Evolutionary conservation across 2,329 filamentous ascomycete species (phyloP).

Genomic region (Trichophyton rubrum): DNA sequence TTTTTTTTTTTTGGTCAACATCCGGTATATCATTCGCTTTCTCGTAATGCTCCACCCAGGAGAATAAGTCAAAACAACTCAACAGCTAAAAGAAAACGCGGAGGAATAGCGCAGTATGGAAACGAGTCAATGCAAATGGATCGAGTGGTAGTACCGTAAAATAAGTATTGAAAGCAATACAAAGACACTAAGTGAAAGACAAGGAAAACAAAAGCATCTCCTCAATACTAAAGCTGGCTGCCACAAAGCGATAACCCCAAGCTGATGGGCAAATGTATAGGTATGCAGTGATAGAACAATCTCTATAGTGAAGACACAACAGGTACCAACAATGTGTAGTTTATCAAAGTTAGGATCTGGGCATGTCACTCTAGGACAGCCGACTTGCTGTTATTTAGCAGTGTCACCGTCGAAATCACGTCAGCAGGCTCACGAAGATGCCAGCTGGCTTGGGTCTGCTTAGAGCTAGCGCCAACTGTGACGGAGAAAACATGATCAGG

Average conservation of each 20-base stretch:
- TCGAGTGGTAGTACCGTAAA: neutral
- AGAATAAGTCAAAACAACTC: neutral
- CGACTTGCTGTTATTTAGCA: constrained; percentile 37
- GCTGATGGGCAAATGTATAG: neutral
- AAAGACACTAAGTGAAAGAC: neutral
- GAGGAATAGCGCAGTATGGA: neutral
- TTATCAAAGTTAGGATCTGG: neutral
- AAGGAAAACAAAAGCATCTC: neutral
- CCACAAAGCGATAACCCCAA: neutral
- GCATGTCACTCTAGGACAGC: neutral
- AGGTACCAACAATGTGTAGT: neutral
- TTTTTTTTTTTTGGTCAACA: neutral
- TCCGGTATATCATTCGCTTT: neutral
- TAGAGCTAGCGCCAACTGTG: constrained; percentile 81
- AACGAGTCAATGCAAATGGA: neutral
- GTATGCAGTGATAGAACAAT: neutral
- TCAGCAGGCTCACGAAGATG: constrained; percentile 80
- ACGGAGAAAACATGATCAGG: constrained; percentile 70
- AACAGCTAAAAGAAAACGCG: neutral
- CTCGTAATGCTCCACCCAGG: neutral
- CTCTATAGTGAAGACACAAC: neutral
- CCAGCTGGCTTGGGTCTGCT: constrained; percentile 82
- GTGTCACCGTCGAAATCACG: constrained; percentile 56
- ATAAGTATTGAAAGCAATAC: neutral
- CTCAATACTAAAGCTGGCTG: neutral